phyloP scores from a whole-genome alignment of 345 rosid genomes.

The Acer saccharum region DNA sequence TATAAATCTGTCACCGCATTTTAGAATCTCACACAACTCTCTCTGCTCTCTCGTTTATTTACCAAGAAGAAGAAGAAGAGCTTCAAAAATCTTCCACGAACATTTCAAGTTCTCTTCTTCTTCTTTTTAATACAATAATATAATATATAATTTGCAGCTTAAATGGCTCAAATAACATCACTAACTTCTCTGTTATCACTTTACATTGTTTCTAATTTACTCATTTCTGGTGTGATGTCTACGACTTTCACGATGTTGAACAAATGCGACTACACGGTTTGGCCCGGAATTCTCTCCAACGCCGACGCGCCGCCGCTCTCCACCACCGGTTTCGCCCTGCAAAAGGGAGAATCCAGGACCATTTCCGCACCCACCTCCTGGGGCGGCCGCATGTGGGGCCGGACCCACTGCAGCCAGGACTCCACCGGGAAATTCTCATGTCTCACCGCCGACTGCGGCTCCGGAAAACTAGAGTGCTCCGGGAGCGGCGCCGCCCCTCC shows the following conservation, averaged over 20 bases:
- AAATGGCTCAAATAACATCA: constrained; percentile 46
- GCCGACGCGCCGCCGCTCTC: constrained; percentile 69
- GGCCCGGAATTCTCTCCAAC: constrained; percentile 89
- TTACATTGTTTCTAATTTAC: not conserved
- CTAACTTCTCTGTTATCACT: constrained; percentile 19
- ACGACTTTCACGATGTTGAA: constrained; percentile 68
- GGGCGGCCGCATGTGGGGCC: constrained; percentile 96
- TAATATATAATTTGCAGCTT: not conserved
- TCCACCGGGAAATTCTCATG: constrained; percentile 70
- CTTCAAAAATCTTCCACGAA: constrained; percentile 21
- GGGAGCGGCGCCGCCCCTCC: constrained; percentile 84
- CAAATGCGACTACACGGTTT: constrained; percentile 74
- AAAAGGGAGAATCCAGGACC: constrained; percentile 54
- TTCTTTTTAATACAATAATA: not conserved
- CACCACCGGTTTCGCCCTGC: constrained; percentile 82
- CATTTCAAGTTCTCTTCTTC: constrained; percentile 9
- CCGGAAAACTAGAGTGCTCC: constrained; percentile 68
- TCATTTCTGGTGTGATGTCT: constrained; percentile 40
- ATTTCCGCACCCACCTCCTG: constrained; percentile 73
- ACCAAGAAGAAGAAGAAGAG: constrained; percentile 15
- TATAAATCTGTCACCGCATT: constrained; percentile 18
- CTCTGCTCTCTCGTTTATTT: not conserved
- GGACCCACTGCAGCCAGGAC: constrained; percentile 74
- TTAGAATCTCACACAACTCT: constrained; percentile 1
- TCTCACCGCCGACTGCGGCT: constrained; percentile 85